Conservation (phyloP, 176 grass and related monocot genomes). For the Eleusine indica region DNA sequence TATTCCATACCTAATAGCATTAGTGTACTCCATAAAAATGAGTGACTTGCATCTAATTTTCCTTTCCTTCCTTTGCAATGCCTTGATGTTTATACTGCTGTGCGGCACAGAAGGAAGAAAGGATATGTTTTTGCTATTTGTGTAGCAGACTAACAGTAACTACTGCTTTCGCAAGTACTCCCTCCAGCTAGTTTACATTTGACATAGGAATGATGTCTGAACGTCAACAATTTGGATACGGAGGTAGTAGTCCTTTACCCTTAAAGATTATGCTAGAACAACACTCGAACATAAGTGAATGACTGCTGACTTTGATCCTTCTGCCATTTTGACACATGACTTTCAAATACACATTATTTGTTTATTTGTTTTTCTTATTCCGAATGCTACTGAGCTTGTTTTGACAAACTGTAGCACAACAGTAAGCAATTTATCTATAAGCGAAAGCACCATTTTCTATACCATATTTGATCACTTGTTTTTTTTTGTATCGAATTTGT, state of each 20-base stretch:
- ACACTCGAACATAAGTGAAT: background rate
- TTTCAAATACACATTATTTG: background rate
- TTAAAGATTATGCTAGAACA: background rate
- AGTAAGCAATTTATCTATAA: constrained; percentile 36
- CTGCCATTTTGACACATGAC: background rate
- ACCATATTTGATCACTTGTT: constrained; percentile 16
- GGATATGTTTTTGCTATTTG: background rate
- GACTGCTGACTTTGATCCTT: background rate
- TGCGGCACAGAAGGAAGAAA: background rate
- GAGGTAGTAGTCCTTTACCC: background rate
- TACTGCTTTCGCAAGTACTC: background rate
- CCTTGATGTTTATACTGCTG: background rate
- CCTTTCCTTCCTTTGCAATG: background rate
- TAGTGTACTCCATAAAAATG: background rate
- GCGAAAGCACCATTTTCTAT: constrained; percentile 17
- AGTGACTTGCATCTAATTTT: background rate
- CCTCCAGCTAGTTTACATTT: no score
- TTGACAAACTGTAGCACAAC: constrained; percentile 13
- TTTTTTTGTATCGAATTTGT: constrained; percentile 28
- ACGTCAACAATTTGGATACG: no score
- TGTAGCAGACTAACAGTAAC: background rate
- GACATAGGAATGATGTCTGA: no score
- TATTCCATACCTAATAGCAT: no score
- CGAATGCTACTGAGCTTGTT: constrained; percentile 20
- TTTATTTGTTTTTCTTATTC: background rate